Evolutionary conservation across 331 rosid species (phyloP), one percentile per base, ranked within the genome.

Genomic region (Rhamnella rubrinervis): DNA sequence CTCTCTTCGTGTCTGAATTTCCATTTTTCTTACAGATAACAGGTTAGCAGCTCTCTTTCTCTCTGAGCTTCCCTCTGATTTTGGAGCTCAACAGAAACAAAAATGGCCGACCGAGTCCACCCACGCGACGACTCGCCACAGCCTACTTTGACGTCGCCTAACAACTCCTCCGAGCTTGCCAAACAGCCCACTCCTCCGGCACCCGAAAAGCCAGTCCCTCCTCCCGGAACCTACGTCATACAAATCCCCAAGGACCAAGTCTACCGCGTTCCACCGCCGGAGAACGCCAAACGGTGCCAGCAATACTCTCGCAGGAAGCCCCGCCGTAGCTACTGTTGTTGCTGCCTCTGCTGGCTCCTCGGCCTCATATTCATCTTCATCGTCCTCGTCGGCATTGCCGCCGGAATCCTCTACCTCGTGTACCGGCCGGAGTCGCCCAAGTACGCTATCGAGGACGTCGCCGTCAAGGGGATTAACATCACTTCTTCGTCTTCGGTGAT

Each of bases 231-330:
- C 50, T 89, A 87, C 80, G 80, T 87, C 71, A 79, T 92, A 67
- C 72, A 84, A 65, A 77, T 89, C 58, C 98, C 98, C 15, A 92
- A 86, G 75, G 95, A 92, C 75, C 87, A 82, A 68, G 79, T 89
- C 77, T 87, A 85, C 82, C 95, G 92, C 55, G 79, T 89, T 25
- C 98, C 96, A 13, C 96, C 96, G 12, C 92, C 87, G 6, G 96
- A 86, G 67, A 92, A 89, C 38, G 82, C 92, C 4, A 56, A 62
- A 37, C 88, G 84, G 41, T 83, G 67, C 80, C 23, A 86, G 17
- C 63, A 61, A 4, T 86, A 81, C 79, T 18, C 87, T 78, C 57
- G 64, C 73, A 77, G 56, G 49, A 76, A 72, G 10, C 7, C 71
- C 15, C 77, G 70, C 72, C 83, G 73, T 4, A 20, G 59, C 66